Base-by-base conservation (phyloP, 257 asterid genomes). In the Nicotiana tomentosiformis region DNA sequence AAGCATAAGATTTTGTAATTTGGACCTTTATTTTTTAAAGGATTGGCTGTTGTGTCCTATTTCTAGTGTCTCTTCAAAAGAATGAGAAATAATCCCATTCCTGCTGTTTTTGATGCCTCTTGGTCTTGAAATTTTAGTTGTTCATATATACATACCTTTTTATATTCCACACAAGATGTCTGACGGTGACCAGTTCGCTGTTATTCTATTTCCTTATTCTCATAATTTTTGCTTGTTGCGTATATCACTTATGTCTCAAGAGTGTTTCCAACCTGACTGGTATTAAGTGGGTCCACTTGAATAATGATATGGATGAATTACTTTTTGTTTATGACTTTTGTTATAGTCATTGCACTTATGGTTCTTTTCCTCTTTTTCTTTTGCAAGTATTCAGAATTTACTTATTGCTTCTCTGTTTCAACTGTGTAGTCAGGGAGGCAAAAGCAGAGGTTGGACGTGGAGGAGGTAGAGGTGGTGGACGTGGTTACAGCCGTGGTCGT, bases 381-480 rank as follows among this genome's bases (percentile, higher is more conserved):
- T 79, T 51, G 62, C 82, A 33, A 79, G 82, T 79, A 39, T 61
- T 62, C 23, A 7, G 15, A 79, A 62, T 37, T 51, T 61, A 61
- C 32, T 58, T 49, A 79, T 61, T 62, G 35, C n/a, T 16, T 74
- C 14, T 1, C 46, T 74, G 9, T 43, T 46, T 74, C 26, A 76
- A 49, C 64, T 43, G 37, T 70, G 49, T 67, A 95, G 99, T 91
- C 78, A 88, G 91, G 83, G 99, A 93, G 66, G 87, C 91, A 37
- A 95, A 78, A 81, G 53, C 88, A 82, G 98, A 95, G 46, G 77
- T 77, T 83, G 85, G 84, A 3, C 93, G 86, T 60, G 90, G 92
- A 84, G 93, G 93, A 39, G 93, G 91, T 49, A 92, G 91, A 30
- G 90, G 93, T 26, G 93, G 93, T 70, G 98, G 93, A 3, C 95